Evolutionary conservation across 1,139 yeast genomes (phyloP), one percentile per base, ranked within the genome.

Genomic region (Pichia sp.): DNA sequence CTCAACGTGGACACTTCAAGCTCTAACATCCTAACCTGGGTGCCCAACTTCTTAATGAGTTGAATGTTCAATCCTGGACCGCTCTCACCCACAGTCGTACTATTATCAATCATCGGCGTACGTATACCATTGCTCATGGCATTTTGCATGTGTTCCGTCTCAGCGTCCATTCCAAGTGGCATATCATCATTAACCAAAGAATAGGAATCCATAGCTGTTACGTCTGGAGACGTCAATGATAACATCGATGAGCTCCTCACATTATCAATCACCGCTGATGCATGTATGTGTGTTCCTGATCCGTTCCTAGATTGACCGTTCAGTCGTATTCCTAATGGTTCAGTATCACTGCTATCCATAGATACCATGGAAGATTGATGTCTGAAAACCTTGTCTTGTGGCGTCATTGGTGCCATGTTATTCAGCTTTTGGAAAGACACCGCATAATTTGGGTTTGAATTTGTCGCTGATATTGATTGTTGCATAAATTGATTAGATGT

Each of bases 21-120:
- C 53, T 91, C 96, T 29, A 88, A 63, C 39, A 88, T 69, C 40
- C 95, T 71, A 16, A 88, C 76, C 33, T 78, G 85, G 1, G 84
- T 64, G 34, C 86, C 72, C 72, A 86, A 69, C 48, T 80, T 79
- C 45, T 81, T 78, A 29, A 85, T 69, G 23, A 85, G 55, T 51
- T 83, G 94, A 32, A 79, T 67, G 33, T 70, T 64, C 3, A 66
- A 42, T 2, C 51, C 49, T 14, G 16, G 14, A 14, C 16, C 9
- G 12, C 33, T 22, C n/a, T 21, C 27, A 6, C 21, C 41, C 3
- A 29, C 31, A 6, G 38, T 37, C 4, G 37, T 49, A 27, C 28
- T 31, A 30, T 17, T 27, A 11, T 25, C 18, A 18, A 22, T 23
- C 9, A 24, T 28, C 5, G 30, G 30, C 2, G 42, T 33, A 16